Percentiles rank a stretch among this genome's conserved stretches.
These are phyloP conservation scores for Galerina sulciceps DNA, from an alignment of 768 basidiomycete species.

Conservation along the genomic window DNA sequence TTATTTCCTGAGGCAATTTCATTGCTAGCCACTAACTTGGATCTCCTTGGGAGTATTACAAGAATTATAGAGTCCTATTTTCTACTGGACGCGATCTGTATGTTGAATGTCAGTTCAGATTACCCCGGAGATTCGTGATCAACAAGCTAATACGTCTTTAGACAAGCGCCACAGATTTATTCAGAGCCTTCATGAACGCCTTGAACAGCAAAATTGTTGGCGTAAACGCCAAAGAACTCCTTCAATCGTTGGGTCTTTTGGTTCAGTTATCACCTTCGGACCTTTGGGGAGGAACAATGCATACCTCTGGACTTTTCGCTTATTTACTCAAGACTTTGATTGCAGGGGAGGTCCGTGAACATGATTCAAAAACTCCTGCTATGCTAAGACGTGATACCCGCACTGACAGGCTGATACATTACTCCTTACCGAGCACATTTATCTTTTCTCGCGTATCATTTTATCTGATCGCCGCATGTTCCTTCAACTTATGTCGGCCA, in stretches of 20 bases:
- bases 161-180: constrained; percentile 60
- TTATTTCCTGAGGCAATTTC: constrained; percentile 66
- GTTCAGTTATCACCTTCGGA: constrained; percentile 65
- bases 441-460: constrained; percentile 74
- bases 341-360: constrained; percentile 61
- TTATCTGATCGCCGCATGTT: constrained; percentile 71
- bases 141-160: constrained; percentile 27
- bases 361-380: background rate
- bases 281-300: constrained; percentile 76
- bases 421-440: constrained; percentile 70
- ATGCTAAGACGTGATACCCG: background rate
- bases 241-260: constrained; percentile 62
- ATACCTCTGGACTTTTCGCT: constrained; percentile 74
- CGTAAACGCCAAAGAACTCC: constrained; percentile 64
- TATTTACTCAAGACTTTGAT: constrained; percentile 61
- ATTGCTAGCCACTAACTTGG: constrained; percentile 71
- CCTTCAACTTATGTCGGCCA: constrained; percentile 68
- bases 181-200: constrained; percentile 57
- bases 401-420: constrained; percentile 40
- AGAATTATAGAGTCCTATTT: constrained; percentile 79
- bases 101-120: constrained; percentile 60
- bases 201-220: constrained; percentile 51
- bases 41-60: constrained; percentile 71
- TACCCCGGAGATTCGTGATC: too few species aligned
- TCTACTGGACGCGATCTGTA: constrained; percentile 63